These are phyloP conservation scores for Dactylorhiza incarnata DNA, from an alignment of 106 monocot species.

Conservation along the genomic window DNA sequence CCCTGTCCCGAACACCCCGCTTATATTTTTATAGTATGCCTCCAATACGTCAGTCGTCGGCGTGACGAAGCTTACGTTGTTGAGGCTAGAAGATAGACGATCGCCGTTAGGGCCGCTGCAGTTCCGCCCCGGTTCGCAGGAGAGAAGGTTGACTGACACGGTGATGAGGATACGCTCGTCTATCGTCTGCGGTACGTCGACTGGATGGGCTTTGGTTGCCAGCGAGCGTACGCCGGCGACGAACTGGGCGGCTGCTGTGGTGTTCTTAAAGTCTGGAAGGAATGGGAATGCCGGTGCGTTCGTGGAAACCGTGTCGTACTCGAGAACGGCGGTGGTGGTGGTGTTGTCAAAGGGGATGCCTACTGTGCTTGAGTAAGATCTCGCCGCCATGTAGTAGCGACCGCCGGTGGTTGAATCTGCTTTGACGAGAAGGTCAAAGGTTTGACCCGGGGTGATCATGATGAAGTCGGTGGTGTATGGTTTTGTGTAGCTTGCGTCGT, in stretches of 20 bases:
- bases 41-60: constrained; percentile 10
- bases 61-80: constrained; percentile 23
- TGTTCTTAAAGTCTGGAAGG: constrained; percentile 12
- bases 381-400: constrained; percentile 19
- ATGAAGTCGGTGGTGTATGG: constrained; percentile 16
- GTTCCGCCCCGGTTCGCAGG: constrained; percentile 11
- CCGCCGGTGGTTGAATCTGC: constrained; percentile 6
- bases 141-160: constrained; percentile 5
- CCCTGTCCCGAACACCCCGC: constrained; percentile 18
- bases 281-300: constrained; percentile 6
- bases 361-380: constrained; percentile 7
- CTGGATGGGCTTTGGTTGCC: constrained; percentile 20
- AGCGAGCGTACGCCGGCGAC: constrained; percentile 10
- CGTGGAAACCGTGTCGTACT: constrained; percentile 9
- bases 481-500: constrained; percentile 23
- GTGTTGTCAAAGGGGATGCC: constrained; percentile 16
- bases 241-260: neutral
- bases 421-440: constrained; percentile 15
- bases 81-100: constrained; percentile 12
- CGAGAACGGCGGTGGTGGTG: constrained; percentile 18
- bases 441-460: constrained; percentile 24
- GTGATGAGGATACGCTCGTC: constrained; percentile 17
- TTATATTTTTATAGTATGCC: constrained; percentile 18
- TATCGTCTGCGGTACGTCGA: constrained; percentile 11
- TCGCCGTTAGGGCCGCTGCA: constrained; percentile 2